Base-by-base conservation (phyloP, 495 filamentous ascomycete species). In the Talaromyces borbonicus region DNA sequence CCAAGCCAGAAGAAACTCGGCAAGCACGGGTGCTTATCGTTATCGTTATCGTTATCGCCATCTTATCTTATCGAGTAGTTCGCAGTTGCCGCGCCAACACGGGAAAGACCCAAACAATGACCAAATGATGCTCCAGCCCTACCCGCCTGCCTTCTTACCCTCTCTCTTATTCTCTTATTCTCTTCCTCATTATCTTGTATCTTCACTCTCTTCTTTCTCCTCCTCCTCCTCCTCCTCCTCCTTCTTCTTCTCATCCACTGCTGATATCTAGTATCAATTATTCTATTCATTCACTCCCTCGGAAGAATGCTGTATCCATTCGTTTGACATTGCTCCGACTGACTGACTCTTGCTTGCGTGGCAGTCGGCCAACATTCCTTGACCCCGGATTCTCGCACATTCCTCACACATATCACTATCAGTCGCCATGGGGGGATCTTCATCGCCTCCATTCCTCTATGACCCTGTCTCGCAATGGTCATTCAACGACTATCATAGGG, bases 371-470 rank as follows among this genome's bases (percentile, higher is more conserved):
- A n/a, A 51, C 60, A 65, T 62, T 71, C 62, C 56, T 56, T 43
- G 22, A 31, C 45, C 52, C 29, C 48, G 43, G 39, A 48, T 45
- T 51, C 33, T 47, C 48, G 57, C 52, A 57, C 27, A 35, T 38
- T 38, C 35, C 22, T 38, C n/a, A 38, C 19, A 32, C 18, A 38
- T 38, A n/a, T n/a, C n/a, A n/a, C n/a, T 22, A 30, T 52, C 56
- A 48, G 56, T 60, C 52, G 68, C 46, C 49, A 83, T 82, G 79
- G 75, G 73, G 53, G 76, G 66, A 51, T 62, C 60, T 32, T 46
- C 43, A 33, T 67, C 74, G 43, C 80, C 74, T 67, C 88, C 88
- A 44, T 94, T 83, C 69, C 68, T 93, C 63, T 94, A 93, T 65
- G 76, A 81, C 54, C 59, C 51, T 48, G 72, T 67, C 43, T 63